Conservation (phyloP, 108 stramenopile species). For the Nitzschia inconspicua region DNA sequence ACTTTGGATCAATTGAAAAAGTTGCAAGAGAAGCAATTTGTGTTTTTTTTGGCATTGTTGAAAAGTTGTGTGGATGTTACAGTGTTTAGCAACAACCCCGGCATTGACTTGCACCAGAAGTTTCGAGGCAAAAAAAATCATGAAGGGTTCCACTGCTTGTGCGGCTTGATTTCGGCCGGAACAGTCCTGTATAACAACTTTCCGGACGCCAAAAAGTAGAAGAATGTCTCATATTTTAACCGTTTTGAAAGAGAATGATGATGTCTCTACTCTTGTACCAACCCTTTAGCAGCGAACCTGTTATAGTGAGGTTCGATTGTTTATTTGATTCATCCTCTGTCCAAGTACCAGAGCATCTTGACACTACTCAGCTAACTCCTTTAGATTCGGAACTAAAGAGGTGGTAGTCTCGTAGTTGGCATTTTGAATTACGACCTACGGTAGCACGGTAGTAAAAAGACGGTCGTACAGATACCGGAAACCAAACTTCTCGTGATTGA, state of each 20-base stretch:
- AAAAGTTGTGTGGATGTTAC: constrained; percentile 66
- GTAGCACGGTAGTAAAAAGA: too few species aligned
- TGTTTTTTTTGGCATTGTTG: constrained; percentile 53
- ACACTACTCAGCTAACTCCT: neutral
- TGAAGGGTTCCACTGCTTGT: constrained; percentile 74
- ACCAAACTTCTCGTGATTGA: too few species aligned
- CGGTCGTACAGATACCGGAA: too few species aligned
- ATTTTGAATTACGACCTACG: too few species aligned
- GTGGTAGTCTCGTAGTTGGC: neutral
- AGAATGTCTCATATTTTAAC: neutral
- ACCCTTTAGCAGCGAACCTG: too few species aligned
- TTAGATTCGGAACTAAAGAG: neutral
- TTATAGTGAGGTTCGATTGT: neutral
- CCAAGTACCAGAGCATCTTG: neutral
- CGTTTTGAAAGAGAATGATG: neutral
- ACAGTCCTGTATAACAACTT: constrained; percentile 82
- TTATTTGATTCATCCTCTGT: neutral
- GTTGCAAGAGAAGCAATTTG: constrained; percentile 51
- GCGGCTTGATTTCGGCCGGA: constrained; percentile 69
- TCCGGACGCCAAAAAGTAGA: constrained; percentile 45
- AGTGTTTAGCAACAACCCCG: constrained; percentile 84
- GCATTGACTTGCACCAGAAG: constrained; percentile 70
- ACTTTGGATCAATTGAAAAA: constrained; percentile 16
- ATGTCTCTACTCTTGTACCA: too few species aligned
- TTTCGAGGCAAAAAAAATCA: constrained; percentile 74